Conservation (phyloP, 768 basidiomycete genomes). For the Tulasnella sp. region DNA sequence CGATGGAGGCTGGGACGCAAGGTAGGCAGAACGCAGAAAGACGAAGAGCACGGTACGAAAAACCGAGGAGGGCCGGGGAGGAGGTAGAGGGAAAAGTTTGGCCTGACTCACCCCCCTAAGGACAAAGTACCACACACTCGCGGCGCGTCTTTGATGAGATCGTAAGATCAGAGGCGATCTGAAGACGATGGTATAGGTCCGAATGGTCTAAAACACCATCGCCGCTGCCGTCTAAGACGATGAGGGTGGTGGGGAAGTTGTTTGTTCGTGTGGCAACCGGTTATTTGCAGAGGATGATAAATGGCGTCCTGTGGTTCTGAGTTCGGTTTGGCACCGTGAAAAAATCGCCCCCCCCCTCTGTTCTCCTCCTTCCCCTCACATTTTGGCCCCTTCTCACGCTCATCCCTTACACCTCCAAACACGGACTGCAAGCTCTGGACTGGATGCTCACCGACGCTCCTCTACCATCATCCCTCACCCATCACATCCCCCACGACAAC, state of each 20-base stretch:
- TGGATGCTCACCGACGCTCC: constrained; percentile 5
- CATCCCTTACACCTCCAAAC: constrained; percentile 4
- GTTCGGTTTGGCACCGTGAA: constrained; percentile 7
- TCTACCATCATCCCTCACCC: constrained; percentile 4
- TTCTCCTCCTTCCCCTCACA: constrained; percentile 10
- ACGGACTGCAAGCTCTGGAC: neutral
- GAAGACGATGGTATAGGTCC: neutral
- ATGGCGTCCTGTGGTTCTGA: constrained; percentile 7
- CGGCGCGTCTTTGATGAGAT: neutral
- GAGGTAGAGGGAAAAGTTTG: neutral
- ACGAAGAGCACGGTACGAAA: neutral
- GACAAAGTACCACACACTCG: neutral
- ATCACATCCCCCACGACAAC: constrained; percentile 5
- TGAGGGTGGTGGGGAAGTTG: neutral
- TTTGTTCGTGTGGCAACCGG: neutral
- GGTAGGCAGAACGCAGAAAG: neutral
- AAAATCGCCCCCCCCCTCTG: constrained; percentile 10
- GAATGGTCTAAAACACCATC: neutral
- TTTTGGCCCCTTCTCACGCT: constrained; percentile 1
- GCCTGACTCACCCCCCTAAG: neutral
- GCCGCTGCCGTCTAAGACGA: neutral
- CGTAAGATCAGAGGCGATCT: neutral
- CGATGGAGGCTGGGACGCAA: neutral
- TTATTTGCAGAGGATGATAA: constrained; percentile 12
- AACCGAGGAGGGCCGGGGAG: neutral